Evolutionary conservation across 2,329 filamentous ascomycete species (phyloP).

Genomic region (Neocucurbitaria cava): DNA sequence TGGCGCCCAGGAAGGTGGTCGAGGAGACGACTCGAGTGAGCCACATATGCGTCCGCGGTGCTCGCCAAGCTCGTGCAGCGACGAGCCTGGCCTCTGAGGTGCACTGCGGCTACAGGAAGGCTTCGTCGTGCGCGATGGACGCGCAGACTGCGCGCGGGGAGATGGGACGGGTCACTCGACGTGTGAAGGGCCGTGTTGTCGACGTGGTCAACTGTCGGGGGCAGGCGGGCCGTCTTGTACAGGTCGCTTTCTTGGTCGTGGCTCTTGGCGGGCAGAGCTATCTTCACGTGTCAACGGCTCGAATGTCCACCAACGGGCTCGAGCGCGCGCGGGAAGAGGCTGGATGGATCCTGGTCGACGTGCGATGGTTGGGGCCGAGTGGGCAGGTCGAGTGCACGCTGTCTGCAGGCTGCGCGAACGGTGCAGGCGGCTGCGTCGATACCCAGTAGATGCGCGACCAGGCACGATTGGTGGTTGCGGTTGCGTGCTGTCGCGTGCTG

Average conservation of each 20-base stretch:
- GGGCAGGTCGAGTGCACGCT: conserved; percentile 6
- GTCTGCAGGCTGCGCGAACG: conserved; percentile 4
- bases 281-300: conserved; percentile 45
- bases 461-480: conserved; percentile 42
- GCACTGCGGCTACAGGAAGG: conserved; percentile 22
- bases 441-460: conserved; percentile 27
- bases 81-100: conserved; percentile 48
- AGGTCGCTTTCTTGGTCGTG: conserved; percentile 19
- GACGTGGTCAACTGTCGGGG: conserved; percentile 16
- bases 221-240: conserved; percentile 21
- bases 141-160: conserved; percentile 39
- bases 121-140: conserved; percentile 31
- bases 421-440: conserved; percentile 22
- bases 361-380: neutral
- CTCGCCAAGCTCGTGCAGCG: conserved; percentile 56
- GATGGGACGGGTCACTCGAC: conserved; percentile 20
- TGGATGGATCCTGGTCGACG: conserved; percentile 2
- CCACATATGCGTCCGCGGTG: conserved; percentile 72
- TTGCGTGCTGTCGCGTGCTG: conserved; percentile 46
- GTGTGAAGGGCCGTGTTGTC: conserved; percentile 10
- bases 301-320: neutral
- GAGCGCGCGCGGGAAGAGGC: conserved; percentile 1
- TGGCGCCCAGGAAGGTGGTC: conserved; percentile 84
- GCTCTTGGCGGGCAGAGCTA: conserved; percentile 37
- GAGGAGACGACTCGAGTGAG: conserved; percentile 81